Evolutionary conservation across 2,329 filamentous ascomycete genomes (phyloP).

Genomic region (Calycina herbarum): DNA sequence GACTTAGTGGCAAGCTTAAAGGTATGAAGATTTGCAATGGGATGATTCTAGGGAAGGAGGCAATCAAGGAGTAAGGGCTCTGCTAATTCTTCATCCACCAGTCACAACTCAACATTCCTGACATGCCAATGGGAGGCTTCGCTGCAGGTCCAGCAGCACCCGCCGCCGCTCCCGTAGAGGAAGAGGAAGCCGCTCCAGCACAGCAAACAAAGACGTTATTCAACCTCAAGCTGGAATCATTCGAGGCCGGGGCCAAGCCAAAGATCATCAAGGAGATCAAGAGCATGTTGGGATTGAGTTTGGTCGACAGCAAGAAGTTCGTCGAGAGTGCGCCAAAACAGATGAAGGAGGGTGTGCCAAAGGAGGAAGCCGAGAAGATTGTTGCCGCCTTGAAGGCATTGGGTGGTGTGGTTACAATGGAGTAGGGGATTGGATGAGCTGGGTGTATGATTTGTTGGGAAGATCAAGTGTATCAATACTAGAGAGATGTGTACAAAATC

Average conservation of each 20-base stretch:
- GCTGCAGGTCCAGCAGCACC: constrained; percentile 59
- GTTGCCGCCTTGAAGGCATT: constrained; percentile 90
- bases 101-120: constrained; percentile 95
- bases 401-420: constrained; percentile 86
- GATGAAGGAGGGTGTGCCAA: constrained; percentile 98
- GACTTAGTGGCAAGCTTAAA: constrained; percentile 94
- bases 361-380: constrained; percentile 99
- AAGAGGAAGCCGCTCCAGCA: constrained; percentile 84
- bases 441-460: constrained; percentile 27
- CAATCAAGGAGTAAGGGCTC: background rate
- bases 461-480: constrained; percentile 36
- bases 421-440: constrained; percentile 55
- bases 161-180: constrained; percentile 65
- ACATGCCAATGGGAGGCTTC: constrained; percentile 93
- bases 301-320: constrained; percentile 99
- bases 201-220: constrained; percentile 97
- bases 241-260: constrained; percentile 86
- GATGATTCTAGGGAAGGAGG: background rate
- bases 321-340: constrained; percentile 97
- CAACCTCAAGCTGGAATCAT: constrained; percentile 88
- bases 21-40: constrained; percentile 52
- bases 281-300: constrained; percentile 85
- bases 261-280: constrained; percentile 99
- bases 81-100: constrained; percentile 43
- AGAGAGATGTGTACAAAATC: constrained; percentile 39